Base-by-base conservation (phyloP, 768 basidiomycete genomes). In the Trametes meyenii region DNA sequence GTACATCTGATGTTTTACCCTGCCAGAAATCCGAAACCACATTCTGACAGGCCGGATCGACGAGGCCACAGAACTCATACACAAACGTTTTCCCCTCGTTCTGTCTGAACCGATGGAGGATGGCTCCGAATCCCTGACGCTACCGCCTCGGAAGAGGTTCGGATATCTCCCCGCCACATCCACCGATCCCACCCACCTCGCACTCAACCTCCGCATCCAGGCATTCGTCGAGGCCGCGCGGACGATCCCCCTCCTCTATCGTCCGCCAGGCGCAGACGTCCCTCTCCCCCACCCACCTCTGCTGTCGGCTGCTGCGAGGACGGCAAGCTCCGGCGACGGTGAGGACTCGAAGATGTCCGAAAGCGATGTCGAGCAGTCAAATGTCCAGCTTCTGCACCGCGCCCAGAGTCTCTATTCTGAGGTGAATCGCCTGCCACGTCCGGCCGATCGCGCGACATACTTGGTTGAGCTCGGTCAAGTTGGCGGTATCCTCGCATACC, bases 151-250 rank as follows among this genome's bases (percentile, higher is more conserved):
- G 21, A 76, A 66, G 24, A 71, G 70, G 38, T 73, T 82, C 44
- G 74, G 81, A 58, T 88, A 85, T 64, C 72, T 83, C 21, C 76
- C 83, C 24, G 75, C 85, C 3, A 88, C 84, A 1, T 88, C 93
- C 6, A 79, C 87, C 26, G 80, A 88, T 49, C 89, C 94, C n/a
- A 73, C 78, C 1, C 92, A 94, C 67, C 80, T 96, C 54, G 77
- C 79, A 17, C 82, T 98, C 62, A 95, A 97, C 70, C 85, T 98
- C 40, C 89, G 88, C 51, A 91, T 97, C 50, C 87, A 90, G 43
- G 84, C 85, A 1, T 98, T 97, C 76, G 87, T 92, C 69, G 96
- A 98, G 73, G 83, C 87, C 21, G 86, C 92, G 64, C 85, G 94
- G 29, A 89, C 89, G 2, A 71, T 83, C 13, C 89, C 91, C 3